A percentile compares a stretch with the other conserved stretches of the same genome.
These are phyloP conservation scores for Leishmania arabica DNA, from an alignment of 208 protist genomes.

Conservation along the genomic window DNA sequence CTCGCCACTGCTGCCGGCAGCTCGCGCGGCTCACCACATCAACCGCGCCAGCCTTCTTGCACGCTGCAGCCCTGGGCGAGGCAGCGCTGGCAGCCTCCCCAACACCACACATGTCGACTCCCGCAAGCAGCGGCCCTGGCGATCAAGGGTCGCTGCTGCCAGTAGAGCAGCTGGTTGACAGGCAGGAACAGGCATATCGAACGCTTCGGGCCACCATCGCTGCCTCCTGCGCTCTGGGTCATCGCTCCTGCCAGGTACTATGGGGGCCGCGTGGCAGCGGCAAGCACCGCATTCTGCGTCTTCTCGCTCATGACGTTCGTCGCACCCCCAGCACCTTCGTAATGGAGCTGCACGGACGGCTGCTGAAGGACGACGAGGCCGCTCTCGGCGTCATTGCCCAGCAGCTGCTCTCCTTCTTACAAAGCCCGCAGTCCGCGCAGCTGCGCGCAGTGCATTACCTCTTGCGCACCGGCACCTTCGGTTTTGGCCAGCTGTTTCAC, in stretches of 20 bases:
- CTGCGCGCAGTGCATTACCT: conserved; percentile 54
- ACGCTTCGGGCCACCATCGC: conserved; percentile 74
- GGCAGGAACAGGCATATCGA: conserved; percentile 61
- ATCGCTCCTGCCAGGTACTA: conserved; percentile 77
- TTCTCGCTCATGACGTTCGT: conserved; percentile 63
- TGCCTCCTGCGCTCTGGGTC: conserved; percentile 65
- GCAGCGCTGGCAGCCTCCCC: conserved; percentile 10
- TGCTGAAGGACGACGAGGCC: conserved; percentile 65
- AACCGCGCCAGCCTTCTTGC: conserved; percentile 21
- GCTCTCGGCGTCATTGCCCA: conserved; percentile 65
- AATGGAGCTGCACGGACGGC: conserved; percentile 66
- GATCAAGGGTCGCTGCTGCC: background rate
- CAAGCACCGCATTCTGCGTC: conserved; percentile 71
- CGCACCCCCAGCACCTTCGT: conserved; percentile 54
- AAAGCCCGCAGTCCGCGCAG: conserved; percentile 48
- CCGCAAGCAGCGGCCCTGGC: background rate
- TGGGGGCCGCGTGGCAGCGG: conserved; percentile 78
- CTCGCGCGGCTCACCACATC: conserved; percentile 33
- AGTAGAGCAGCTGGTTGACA: conserved; percentile 14
- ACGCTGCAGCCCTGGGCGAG: conserved; percentile 26
- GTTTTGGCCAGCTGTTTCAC: conserved; percentile 80
- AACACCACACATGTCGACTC: background rate
- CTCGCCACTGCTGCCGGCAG: conserved; percentile 32
- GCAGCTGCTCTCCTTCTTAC: conserved; percentile 69
- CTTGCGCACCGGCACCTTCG: conserved; percentile 66